Conservation (phyloP, 306 rosid genomes). For the Vicia villosa region DNA sequence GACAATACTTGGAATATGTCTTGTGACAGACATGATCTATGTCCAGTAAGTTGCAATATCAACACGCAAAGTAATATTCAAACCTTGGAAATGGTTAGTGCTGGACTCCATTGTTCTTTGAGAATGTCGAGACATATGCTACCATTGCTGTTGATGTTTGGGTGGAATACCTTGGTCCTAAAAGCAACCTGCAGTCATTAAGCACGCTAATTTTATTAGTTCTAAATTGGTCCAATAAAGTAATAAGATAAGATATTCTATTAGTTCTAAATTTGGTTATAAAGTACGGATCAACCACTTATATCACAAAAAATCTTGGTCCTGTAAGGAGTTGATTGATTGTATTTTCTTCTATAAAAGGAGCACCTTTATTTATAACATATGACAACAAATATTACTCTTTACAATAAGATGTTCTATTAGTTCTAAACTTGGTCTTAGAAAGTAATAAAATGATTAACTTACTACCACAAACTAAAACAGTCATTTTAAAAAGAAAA, state of each 20-base stretch:
- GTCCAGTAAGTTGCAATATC: conserved; percentile 15
- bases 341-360: too few relatives aligned
- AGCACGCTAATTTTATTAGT: conserved; percentile 6
- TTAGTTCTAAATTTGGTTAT: background rate
- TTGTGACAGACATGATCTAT: background rate
- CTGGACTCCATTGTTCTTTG: conserved; percentile 97
- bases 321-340: too few relatives aligned
- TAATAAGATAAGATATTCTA: background rate
- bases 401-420: background rate
- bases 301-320: too few relatives aligned
- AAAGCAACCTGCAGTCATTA: conserved; percentile 80
- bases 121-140: conserved; percentile 94
- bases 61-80: conserved; percentile 23
- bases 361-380: too few relatives aligned
- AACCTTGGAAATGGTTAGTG: conserved; percentile 91
- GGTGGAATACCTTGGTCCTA: conserved; percentile 93
- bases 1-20: background rate
- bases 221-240: background rate
- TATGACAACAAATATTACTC: too few relatives aligned
- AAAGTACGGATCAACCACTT: background rate
- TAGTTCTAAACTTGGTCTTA: background rate
- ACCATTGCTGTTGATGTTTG: conserved; percentile 88
- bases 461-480: background rate
- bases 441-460: background rate
- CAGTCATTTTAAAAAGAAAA: background rate